These are phyloP conservation scores for Apiotrichum siamense DNA, from an alignment of 1,284 basidiomycete genomes.

Conservation along the genomic window DNA sequence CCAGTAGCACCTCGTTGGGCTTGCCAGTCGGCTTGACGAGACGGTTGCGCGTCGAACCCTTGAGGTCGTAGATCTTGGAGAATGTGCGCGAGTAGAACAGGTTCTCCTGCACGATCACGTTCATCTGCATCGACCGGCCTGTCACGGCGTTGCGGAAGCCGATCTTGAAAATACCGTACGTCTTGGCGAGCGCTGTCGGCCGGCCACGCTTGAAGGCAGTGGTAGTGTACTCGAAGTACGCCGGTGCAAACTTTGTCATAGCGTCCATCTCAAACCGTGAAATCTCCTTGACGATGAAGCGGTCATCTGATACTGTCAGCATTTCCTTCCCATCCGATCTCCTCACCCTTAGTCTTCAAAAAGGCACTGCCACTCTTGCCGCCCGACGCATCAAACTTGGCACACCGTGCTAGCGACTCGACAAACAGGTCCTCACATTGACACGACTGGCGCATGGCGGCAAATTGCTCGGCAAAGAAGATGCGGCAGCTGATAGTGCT, in stretches of 20 bases:
- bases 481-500: constrained; percentile 92
- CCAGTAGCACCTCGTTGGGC: constrained; percentile 77
- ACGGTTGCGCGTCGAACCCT: constrained; percentile 85
- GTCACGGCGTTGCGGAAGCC: constrained; percentile 78
- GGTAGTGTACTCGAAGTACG: constrained; percentile 98
- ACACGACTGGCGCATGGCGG: constrained; percentile 83
- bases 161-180: constrained; percentile 95
- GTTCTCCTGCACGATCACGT: constrained; percentile 96
- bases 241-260: constrained; percentile 93
- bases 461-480: constrained; percentile 95
- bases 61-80: constrained; percentile 91
- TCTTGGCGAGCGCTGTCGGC: constrained; percentile 90
- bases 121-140: constrained; percentile 81
- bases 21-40: constrained; percentile 85
- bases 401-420: constrained; percentile 85
- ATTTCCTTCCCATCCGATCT: not conserved
- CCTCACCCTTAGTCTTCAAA: constrained; percentile 80
- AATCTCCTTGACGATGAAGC: constrained; percentile 96
- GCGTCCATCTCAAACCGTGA: constrained; percentile 87
- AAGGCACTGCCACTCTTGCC: constrained; percentile 97
- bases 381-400: constrained; percentile 93
- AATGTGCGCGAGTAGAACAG: constrained; percentile 88
- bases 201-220: constrained; percentile 64
- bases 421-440: constrained; percentile 90
- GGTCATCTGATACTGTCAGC: constrained; percentile 64